Percentiles rank a stretch among this genome's conserved stretches.
These are phyloP conservation scores for Pisolithus sp. DNA, from an alignment of 768 basidiomycete species.

Conservation along the genomic window DNA sequence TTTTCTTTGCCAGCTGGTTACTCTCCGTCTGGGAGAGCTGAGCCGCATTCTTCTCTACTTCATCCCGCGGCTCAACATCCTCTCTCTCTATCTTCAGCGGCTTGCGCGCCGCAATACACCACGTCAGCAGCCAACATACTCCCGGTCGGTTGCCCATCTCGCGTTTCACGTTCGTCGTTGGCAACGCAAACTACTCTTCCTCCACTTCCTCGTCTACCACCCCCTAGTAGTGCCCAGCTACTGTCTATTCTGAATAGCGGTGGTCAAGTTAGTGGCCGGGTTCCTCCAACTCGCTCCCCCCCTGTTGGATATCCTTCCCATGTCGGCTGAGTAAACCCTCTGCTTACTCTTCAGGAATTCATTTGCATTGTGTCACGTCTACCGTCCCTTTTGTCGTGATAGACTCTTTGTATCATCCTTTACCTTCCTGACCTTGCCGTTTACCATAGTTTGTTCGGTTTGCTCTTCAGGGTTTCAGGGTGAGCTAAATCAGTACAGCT, in stretches of 20 bases:
- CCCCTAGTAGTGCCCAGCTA: slow-evolving; percentile 23
- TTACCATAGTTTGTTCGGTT: slow-evolving; percentile 16
- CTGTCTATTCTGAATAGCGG: slow-evolving; percentile 32
- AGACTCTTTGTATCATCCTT: not conserved
- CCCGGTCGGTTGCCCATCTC: slow-evolving; percentile 3
- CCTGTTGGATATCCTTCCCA: slow-evolving; percentile 13
- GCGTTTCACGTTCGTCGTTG: not conserved
- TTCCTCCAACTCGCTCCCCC: slow-evolving; percentile 7
- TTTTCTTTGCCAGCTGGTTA: slow-evolving; percentile 7
- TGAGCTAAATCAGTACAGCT: slow-evolving; percentile 20
- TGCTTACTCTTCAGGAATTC: not conserved
- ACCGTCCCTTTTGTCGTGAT: not conserved
- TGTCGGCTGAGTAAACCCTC: slow-evolving; percentile 17
- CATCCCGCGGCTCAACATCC: slow-evolving; percentile 13
- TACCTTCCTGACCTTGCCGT: slow-evolving; percentile 9
- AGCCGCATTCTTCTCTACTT: slow-evolving; percentile 4
- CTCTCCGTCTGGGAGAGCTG: slow-evolving; percentile 1
- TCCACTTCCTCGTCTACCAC: slow-evolving; percentile 11
- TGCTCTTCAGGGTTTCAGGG: slow-evolving; percentile 6
- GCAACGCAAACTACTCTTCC: slow-evolving; percentile 9
- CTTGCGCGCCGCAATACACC: slow-evolving; percentile 4
- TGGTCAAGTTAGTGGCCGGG: slow-evolving; percentile 7
- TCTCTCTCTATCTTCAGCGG: slow-evolving; percentile 8
- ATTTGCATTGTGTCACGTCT: not conserved
- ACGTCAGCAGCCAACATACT: slow-evolving; percentile 3